These are phyloP conservation scores for Aspergillus heteromorphus DNA, from an alignment of 495 filamentous ascomycete genomes.

Conservation along the genomic window DNA sequence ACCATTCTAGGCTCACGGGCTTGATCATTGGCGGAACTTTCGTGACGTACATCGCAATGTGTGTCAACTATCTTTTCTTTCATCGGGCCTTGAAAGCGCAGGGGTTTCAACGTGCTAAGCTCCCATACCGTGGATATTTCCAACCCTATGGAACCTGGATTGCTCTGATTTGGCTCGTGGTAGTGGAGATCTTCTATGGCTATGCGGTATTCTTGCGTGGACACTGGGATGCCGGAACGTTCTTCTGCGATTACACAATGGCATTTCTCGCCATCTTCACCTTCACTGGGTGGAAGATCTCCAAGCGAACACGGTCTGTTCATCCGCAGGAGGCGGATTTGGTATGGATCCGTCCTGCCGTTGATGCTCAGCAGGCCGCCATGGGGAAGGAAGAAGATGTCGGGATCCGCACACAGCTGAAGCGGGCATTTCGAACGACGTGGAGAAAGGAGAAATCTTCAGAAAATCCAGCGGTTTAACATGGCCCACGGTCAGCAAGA, in stretches of 20 bases:
- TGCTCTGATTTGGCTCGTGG: conserved; percentile 35
- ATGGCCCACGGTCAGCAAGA: not conserved
- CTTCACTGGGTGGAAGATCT: conserved; percentile 51
- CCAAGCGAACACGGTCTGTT: conserved; percentile 47
- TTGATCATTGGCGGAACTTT: conserved; percentile 23
- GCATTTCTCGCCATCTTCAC: conserved; percentile 41
- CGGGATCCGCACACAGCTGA: conserved; percentile 9
- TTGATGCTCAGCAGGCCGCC: conserved; percentile 21
- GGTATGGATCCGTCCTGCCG: conserved; percentile 41
- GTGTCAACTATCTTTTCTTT: conserved; percentile 52
- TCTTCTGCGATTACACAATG: conserved; percentile 58
- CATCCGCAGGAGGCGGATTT: conserved; percentile 46
- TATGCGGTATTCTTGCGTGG: conserved; percentile 43
- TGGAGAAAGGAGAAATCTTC: not conserved
- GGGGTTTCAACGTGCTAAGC: conserved; percentile 44
- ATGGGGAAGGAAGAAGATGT: not conserved
- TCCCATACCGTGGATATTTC: conserved; percentile 53
- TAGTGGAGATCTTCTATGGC: conserved; percentile 45
- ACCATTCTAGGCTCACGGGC: conserved; percentile 6
- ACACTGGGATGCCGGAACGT: conserved; percentile 44
- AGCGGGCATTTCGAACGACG: not conserved
- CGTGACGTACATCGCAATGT: conserved; percentile 46
- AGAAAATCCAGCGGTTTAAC: not conserved
- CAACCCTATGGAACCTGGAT: conserved; percentile 54
- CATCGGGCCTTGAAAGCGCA: conserved; percentile 52